These are phyloP conservation scores for Xylariaceae sp. DNA, from an alignment of 2,329 filamentous ascomycete species.

Conservation along the genomic window DNA sequence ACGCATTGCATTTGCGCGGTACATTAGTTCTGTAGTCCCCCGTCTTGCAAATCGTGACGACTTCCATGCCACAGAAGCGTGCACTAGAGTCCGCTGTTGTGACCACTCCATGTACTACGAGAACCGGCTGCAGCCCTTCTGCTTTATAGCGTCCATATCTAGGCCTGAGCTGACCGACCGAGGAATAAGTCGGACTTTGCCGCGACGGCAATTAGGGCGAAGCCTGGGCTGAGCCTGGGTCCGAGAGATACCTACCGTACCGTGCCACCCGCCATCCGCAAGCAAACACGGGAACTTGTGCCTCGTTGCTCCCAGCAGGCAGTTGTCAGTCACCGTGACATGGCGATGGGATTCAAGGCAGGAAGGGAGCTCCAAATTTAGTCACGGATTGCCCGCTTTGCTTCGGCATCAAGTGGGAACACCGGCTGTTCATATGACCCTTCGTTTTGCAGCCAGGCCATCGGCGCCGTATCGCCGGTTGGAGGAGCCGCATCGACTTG, in stretches of 20 bases:
- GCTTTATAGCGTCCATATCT: not conserved
- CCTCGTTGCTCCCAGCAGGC: not conserved
- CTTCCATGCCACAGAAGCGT: not conserved
- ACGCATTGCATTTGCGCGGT: not conserved
- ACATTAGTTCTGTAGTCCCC: not conserved
- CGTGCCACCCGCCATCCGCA: not conserved
- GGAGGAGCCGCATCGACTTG: constrained; percentile 46
- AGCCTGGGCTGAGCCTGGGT: not conserved
- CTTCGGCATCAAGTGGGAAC: constrained; percentile 28
- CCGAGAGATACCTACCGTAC: not conserved
- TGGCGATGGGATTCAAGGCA: not conserved
- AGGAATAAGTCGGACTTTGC: not conserved
- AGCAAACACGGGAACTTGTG: not conserved
- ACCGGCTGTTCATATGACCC: constrained; percentile 28
- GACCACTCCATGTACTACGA: not conserved
- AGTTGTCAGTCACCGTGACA: not conserved
- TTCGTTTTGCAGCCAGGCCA: constrained; percentile 15
- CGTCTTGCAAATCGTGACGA: not conserved
- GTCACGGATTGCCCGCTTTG: constrained; percentile 26
- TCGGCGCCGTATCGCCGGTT: constrained; percentile 26
- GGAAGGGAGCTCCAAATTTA: not conserved
- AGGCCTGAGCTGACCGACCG: not conserved
- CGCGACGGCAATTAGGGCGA: not conserved
- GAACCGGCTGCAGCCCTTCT: constrained; percentile 1
- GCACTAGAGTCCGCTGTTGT: not conserved